These are phyloP conservation scores for Pseudogymnoascus sp. DNA, from an alignment of 2,329 filamentous ascomycete species.

Conservation along the genomic window DNA sequence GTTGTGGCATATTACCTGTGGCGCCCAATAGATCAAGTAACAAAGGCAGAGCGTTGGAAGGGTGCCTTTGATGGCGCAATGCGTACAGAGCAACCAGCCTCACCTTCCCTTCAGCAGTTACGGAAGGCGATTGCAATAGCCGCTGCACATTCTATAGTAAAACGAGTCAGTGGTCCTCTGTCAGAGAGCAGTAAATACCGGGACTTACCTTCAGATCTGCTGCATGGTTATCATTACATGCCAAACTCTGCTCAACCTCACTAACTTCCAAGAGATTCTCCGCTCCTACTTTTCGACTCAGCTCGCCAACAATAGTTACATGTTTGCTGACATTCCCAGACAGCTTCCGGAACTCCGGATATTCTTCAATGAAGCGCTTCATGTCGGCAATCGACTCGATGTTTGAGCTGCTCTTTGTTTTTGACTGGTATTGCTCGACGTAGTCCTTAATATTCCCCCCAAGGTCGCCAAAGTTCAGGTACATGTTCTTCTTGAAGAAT, in stretches of 20 bases:
- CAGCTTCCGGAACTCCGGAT: constrained; percentile 92
- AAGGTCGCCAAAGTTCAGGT: constrained; percentile 90
- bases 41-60: constrained; percentile 73
- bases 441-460: constrained; percentile 97
- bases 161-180: neutral
- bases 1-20: constrained; percentile 68
- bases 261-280: constrained; percentile 91
- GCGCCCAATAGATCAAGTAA: constrained; percentile 79
- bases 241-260: constrained; percentile 91
- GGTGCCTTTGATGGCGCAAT: constrained; percentile 80
- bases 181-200: neutral
- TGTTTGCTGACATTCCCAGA: constrained; percentile 98
- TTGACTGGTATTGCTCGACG: constrained; percentile 94
- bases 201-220: constrained; percentile 74
- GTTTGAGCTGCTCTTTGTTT: constrained; percentile 92
- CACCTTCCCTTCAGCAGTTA: constrained; percentile 76
- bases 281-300: constrained; percentile 77
- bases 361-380: constrained; percentile 99
- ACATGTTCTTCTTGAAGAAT: constrained; percentile 99
- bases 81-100: constrained; percentile 91
- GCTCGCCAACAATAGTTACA: constrained; percentile 87
- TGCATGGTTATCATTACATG: constrained; percentile 92
- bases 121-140: constrained; percentile 70
- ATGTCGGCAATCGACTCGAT: constrained; percentile 97
- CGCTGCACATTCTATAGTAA: constrained; percentile 63